A percentile compares a stretch with the other conserved stretches of the same genome.
These are phyloP conservation scores for Plasmodium gaboni DNA, from an alignment of 169 alveolate species.

Conservation along the genomic window DNA sequence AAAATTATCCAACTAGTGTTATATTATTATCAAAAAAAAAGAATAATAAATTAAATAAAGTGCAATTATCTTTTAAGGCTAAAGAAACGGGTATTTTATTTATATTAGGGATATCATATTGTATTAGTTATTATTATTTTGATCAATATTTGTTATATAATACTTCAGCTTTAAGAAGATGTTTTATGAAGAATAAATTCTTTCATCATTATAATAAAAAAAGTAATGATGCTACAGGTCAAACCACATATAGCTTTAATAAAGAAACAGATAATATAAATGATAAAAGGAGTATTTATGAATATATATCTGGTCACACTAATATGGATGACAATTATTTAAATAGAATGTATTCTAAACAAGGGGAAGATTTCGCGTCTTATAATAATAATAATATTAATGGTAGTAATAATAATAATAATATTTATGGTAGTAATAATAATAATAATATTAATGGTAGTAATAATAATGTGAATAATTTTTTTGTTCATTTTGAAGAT, in stretches of 20 bases:
- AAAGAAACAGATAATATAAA: too few relatives aligned
- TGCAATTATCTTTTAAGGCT: constrained; percentile 44
- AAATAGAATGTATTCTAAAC: neutral
- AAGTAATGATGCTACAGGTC: neutral
- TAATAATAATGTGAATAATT: neutral
- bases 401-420: too few relatives aligned
- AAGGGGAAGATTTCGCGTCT: neutral
- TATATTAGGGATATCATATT: constrained; percentile 54
- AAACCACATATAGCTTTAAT: neutral
- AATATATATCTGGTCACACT: too few relatives aligned
- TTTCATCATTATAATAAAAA: neutral
- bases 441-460: too few relatives aligned
- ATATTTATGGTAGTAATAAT: too few relatives aligned
- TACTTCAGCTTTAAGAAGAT: constrained; percentile 23
- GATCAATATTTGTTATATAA: constrained; percentile 37
- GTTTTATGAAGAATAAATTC: neutral
- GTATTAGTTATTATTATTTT: constrained; percentile 55
- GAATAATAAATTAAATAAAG: constrained; percentile 39
- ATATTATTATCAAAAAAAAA: constrained; percentile 48
- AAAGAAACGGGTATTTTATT: constrained; percentile 62
- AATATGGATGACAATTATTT: too few relatives aligned
- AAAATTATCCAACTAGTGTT: constrained; percentile 40
- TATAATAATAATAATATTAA: neutral
- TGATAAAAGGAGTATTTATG: too few relatives aligned
- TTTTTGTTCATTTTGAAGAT: too few relatives aligned